Evolutionary conservation across 1,284 basidiomycete genomes (phyloP).

Genomic region (Cystobasidium pallidum): DNA sequence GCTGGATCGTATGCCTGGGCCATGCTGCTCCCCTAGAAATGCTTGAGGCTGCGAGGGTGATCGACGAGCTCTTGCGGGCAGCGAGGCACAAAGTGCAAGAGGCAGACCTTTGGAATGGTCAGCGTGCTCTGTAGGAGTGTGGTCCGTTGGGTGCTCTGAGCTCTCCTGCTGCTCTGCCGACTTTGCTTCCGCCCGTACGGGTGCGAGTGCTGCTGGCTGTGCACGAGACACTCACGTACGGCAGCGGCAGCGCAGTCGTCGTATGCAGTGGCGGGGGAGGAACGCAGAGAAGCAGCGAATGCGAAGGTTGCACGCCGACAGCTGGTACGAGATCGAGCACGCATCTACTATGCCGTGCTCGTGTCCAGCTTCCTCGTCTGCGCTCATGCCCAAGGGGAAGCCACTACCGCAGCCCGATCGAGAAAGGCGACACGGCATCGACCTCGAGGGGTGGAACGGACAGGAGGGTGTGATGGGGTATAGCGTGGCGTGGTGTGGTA

Average conservation of each 20-base stretch:
- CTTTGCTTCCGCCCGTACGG: background rate
- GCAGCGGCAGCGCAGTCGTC: too few species aligned
- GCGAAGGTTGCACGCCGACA: background rate
- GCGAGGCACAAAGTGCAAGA: too few species aligned
- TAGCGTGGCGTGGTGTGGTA: background rate
- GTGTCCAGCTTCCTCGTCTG: background rate
- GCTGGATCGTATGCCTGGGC: slow-evolving; percentile 22
- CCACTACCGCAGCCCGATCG: background rate
- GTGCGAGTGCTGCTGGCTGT: slow-evolving; percentile 10
- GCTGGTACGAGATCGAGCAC: too few species aligned
- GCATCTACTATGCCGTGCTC: background rate
- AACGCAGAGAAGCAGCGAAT: slow-evolving; percentile 9
- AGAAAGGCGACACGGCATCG: background rate
- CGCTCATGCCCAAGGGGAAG: background rate
- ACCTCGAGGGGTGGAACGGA: background rate
- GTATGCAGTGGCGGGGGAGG: background rate
- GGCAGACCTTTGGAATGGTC: slow-evolving; percentile 6
- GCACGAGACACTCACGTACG: background rate
- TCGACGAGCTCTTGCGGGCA: slow-evolving; percentile 5
- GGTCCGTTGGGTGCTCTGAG: background rate
- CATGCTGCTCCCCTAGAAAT: too few species aligned
- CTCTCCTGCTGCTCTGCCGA: background rate
- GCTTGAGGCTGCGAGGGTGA: slow-evolving; percentile 1
- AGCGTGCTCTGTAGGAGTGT: background rate
- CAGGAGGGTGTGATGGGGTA: background rate